Percentiles rank a stretch among this genome's conserved stretches.
phyloP scores from a whole-genome alignment of 768 basidiomycete genomes.

The Mycena rebaudengoi region DNA sequence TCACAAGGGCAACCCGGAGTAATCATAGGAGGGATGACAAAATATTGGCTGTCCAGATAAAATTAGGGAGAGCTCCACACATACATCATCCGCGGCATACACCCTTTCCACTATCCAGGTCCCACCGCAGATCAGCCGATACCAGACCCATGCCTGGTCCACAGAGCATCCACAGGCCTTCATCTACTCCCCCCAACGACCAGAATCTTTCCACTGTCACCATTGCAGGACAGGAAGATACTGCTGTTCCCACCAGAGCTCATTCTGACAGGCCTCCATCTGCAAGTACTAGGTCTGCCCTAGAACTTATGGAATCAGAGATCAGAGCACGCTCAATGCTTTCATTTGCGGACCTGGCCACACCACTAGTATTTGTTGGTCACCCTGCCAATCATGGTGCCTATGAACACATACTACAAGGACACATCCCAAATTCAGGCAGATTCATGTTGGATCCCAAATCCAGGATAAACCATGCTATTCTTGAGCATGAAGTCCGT shows the following conservation, averaged over 20 bases:
- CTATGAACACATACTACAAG: background rate
- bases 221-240: too few species aligned
- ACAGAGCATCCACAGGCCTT: too few species aligned
- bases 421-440: background rate
- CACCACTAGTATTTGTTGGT: conserved; percentile 25
- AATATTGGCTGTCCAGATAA: background rate
- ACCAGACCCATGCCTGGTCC: too few species aligned
- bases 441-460: conserved; percentile 2
- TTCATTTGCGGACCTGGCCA: background rate
- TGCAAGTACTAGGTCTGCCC: background rate
- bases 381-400: conserved; percentile 12
- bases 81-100: background rate
- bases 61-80: background rate
- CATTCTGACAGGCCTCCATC: background rate
- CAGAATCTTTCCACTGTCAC: background rate
- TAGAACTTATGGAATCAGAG: background rate
- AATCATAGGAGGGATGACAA: background rate
- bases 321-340: background rate
- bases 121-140: too few species aligned
- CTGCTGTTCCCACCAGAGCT: too few species aligned
- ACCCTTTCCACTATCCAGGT: too few species aligned
- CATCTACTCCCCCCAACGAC: too few species aligned
- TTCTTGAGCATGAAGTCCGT: conserved; percentile 6
- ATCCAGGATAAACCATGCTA: background rate
- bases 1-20: background rate